Base-by-base conservation (phyloP, 2,329 filamentous ascomycete species). In the Fusarium odoratissimum region DNA sequence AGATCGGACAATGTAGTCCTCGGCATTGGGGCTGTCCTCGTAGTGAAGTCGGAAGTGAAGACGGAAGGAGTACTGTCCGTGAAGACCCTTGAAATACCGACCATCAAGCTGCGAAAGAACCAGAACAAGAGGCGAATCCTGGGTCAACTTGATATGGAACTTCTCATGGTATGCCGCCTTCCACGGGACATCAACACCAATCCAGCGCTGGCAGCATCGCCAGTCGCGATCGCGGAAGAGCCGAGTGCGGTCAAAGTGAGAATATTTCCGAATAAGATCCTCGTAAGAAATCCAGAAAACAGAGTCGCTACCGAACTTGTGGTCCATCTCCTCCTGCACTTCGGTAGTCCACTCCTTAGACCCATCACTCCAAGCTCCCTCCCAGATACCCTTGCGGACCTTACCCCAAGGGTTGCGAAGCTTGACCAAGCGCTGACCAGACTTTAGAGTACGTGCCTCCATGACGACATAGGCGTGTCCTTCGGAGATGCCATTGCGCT, bases 211-310 rank as follows among this genome's bases (percentile, higher is more conserved):
- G 21, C 85, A 87, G 56, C 87, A 85, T 46, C 86, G 84, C 90
- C 90, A 92, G 67, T 88, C 85, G 12, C 56, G 62, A 25, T 89
- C 87, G 31, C 86, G 83, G 79, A 91, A 91, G 23, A 92, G 85
- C 2, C 90, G 84, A 0, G 90, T 91, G 19, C 89, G 85, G 75
- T 91, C 89, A 59, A 91, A 87, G 71, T 87, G 85, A 54, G 87
- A 86, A 75, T 89, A 91, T 75, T 91, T 91, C 70, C 87, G 86
- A 17, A 91, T 84, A 58, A 92, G 83, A 73, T 91, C 90, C 56
- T 88, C 84, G 75, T 90, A 91, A 4, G 87, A 85, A 65, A 91
- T 91, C 89, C 89, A 91, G 75, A 91, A 91, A 17, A 89, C 87
- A 1, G 88, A 89, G 73, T 91, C 89, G 70, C 87, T 88, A 28